These are phyloP conservation scores for Skeletonema costatum DNA, from an alignment of 108 stramenopile species.

Conservation along the genomic window DNA sequence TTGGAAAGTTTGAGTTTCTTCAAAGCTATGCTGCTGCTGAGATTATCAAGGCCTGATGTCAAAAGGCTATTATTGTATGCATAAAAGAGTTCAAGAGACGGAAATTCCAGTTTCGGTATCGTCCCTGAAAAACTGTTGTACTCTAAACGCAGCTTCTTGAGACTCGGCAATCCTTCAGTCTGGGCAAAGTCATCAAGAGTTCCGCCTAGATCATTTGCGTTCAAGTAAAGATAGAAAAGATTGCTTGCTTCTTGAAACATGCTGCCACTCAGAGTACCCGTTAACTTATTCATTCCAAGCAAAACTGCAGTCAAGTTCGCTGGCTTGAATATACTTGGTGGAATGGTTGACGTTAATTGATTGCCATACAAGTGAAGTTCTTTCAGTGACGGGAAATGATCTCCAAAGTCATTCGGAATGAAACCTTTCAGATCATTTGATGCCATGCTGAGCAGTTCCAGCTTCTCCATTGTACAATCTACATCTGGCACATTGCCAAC, in stretches of 20 bases:
- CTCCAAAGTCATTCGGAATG: constrained; percentile 16
- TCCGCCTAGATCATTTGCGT: constrained; percentile 56
- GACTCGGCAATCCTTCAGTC: background rate
- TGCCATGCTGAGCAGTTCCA: constrained; percentile 22
- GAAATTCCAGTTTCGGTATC: constrained; percentile 17
- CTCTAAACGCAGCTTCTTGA: constrained; percentile 25
- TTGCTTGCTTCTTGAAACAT: constrained; percentile 15
- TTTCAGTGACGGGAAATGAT: constrained; percentile 16
- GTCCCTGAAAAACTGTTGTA: constrained; percentile 25
- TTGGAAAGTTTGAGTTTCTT: constrained; percentile 35
- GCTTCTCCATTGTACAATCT: constrained; percentile 14
- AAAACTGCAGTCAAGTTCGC: constrained; percentile 30
- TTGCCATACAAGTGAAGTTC: constrained; percentile 47
- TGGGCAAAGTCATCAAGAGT: constrained; percentile 47
- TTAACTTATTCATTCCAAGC: constrained; percentile 47
- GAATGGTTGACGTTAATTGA: constrained; percentile 36
- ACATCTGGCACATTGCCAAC: constrained; percentile 9
- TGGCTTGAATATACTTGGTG: constrained; percentile 18
- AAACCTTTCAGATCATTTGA: constrained; percentile 39
- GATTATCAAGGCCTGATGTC: constrained; percentile 6
- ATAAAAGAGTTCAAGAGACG: constrained; percentile 18
- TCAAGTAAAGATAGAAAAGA: constrained; percentile 60
- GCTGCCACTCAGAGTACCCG: constrained; percentile 28
- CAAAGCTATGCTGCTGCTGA: constrained; percentile 2
- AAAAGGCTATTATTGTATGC: constrained; percentile 21